Base-by-base conservation (phyloP, 2,329 filamentous ascomycete species). In the Nannizzia gypsea region DNA sequence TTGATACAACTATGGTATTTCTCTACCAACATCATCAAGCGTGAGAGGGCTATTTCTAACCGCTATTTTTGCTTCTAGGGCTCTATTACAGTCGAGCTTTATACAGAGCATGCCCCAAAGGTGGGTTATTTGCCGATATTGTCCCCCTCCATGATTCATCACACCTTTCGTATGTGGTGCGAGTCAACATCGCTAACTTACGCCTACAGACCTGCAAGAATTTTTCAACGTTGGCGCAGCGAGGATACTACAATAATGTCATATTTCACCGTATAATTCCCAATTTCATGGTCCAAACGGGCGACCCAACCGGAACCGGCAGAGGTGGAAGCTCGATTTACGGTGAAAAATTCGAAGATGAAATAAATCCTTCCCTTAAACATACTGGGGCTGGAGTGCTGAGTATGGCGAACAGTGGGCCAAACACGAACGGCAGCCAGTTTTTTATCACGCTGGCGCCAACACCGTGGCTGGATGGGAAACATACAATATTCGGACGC, bases 401-500 rank as follows among this genome's bases (percentile, higher is more conserved):
- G 67, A 90, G 86, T 75, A 99, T 99, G 93, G 93, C 93, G 62
- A 99, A 99, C 75, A 85, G 86, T 15, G 93, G 93, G 0, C 89
- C 89, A 6, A 84, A 97, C 73, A 95, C 92, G 38, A 97, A 97
- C 73, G 92, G 92, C 22, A 89, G 84, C 61, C 93, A 97, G 75
- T 99, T 97, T 75, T 97, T 97, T 72, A 85, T 99, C 66, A 97
- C 93, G 0, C 80, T 97, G 36, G 92, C 90, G 6, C 92, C 92
- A 3, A 92, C 93, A 15, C 93, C 93, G 0, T 97, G 92, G 92
- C 76, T 99, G 62, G 93, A 99, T 74, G 90, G 91, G 22, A 96
- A 96, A 74, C 92, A 99, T 73, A 95, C 91, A 9, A 95, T 99
- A 66, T 99, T 99, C 71, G 93, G 93, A 0, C 79, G 92, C 59